Base-by-base conservation (phyloP, 495 filamentous ascomycete species). In the Rusavskia elegans region DNA sequence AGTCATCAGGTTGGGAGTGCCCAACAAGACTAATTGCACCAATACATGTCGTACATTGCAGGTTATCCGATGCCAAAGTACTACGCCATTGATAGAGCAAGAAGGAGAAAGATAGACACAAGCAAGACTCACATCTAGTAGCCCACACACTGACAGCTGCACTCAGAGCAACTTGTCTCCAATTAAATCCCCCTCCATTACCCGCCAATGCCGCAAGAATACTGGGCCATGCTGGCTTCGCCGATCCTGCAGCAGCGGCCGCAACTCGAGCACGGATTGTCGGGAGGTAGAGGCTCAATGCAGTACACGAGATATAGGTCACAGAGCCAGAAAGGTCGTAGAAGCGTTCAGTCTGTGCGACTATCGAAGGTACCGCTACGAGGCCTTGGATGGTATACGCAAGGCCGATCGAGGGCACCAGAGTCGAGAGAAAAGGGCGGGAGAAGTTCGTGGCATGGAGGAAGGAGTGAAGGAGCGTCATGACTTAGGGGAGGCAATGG, bases 281-380 rank as follows among this genome's bases (percentile, higher is more conserved):
- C 0, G 81, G 80, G 5, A 83, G 66, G 52, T 74, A 81, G n/a
- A 83, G 61, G 50, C 68, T 74, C 7, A 80, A 55, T 2, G 69
- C 67, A 0, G 73, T 75, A 57, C 79, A 77, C 38, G 73, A 67
- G 27, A 84, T 63, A 58, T 79, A 81, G 8, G 78, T 85, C 3
- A 79, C 57, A 3, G 73, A 75, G 55, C 80, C 80, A 1, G 78
- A 81, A 50, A 78, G 66, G 57, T 85, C 81, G 61, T 79, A 85
- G 67, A 80, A 82, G 44, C 73, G 71, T 50, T 83, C 78, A 13
- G 73, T 71, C 57, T 76, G 72, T 40, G 66, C 62, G 54, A 68
- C 50, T 40, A 81, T 77, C 3, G 78, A 80, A 5, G 80, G 80
- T 8, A 82, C 56, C 7, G 76, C 81, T 30, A 73, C 72, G 48